These are phyloP conservation scores for Paramarasmius palmivorus DNA, from an alignment of 1,284 basidiomycete species.

Conservation along the genomic window DNA sequence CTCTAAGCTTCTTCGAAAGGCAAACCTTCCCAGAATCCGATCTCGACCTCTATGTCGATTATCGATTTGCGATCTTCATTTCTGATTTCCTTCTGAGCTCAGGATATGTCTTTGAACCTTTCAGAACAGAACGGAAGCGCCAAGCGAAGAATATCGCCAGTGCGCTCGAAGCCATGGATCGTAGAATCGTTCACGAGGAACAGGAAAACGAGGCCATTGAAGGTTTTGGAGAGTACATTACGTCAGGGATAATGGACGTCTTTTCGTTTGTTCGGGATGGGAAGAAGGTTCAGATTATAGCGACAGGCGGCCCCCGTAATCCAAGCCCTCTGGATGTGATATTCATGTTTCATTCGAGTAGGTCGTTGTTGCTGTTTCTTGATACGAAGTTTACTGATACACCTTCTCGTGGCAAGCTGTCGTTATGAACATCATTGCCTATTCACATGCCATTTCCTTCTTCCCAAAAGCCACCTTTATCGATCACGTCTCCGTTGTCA, in stretches of 20 bases:
- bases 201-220: not conserved
- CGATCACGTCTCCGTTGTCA: not conserved
- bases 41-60: slow-evolving; percentile 3
- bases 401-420: too few species aligned
- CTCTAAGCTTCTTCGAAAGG: slow-evolving; percentile 1
- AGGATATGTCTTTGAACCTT: not conserved
- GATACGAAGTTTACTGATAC: not conserved
- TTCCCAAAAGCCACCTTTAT: slow-evolving; percentile 3
- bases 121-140: not conserved
- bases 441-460: slow-evolving; percentile 4
- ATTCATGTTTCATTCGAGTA: slow-evolving; percentile 7
- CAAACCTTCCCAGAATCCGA: not conserved
- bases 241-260: not conserved
- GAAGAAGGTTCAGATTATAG: slow-evolving; percentile 1
- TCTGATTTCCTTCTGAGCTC: not conserved
- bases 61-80: not conserved
- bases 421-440: slow-evolving; percentile 6
- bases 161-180: not conserved
- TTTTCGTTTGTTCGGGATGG: not conserved
- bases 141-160: too few species aligned
- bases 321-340: not conserved
- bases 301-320: not conserved
- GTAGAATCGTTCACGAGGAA: not conserved
- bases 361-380: not conserved
- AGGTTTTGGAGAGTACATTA: not conserved